A percentile compares a stretch with the other conserved stretches of the same genome.
These are phyloP conservation scores for Polyporus arcularius DNA, from an alignment of 768 basidiomycete species.

Conservation along the genomic window DNA sequence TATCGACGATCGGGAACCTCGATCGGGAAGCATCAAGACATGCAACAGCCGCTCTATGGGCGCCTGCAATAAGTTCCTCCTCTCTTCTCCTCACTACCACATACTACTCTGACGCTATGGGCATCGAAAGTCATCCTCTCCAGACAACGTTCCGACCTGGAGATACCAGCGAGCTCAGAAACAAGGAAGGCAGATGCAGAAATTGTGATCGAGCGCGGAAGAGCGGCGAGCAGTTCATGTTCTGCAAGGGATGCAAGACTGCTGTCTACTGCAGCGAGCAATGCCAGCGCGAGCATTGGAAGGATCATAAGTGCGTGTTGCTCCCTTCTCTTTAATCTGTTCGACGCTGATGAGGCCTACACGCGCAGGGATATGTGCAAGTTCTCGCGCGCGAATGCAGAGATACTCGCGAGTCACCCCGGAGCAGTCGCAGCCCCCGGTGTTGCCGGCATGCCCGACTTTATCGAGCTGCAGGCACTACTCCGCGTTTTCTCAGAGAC, in stretches of 20 bases:
- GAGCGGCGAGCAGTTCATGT: not conserved
- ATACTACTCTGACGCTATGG: not conserved
- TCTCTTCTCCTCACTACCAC: no score
- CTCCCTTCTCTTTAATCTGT: not conserved
- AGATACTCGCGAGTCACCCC: not conserved
- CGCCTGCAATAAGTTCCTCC: no score
- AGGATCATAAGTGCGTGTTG: not conserved
- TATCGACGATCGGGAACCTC: no score
- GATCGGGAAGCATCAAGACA: no score
- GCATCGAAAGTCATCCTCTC: not conserved
- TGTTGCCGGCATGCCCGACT: not conserved
- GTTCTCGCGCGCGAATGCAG: not conserved
- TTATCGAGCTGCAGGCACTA: not conserved
- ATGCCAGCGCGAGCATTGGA: not conserved
- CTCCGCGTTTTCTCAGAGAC: constrained; percentile 1
- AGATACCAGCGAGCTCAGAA: not conserved
- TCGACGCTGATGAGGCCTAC: not conserved
- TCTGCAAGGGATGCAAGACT: not conserved
- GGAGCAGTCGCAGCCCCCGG: not conserved
- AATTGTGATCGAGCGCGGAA: not conserved
- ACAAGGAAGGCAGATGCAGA: constrained; percentile 1
- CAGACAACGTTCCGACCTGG: not conserved
- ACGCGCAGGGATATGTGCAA: not conserved
- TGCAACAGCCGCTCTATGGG: no score
- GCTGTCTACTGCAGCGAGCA: constrained; percentile 1